These are phyloP conservation scores for Cladorrhinum samala DNA, from an alignment of 495 filamentous ascomycete genomes.

Conservation along the genomic window DNA sequence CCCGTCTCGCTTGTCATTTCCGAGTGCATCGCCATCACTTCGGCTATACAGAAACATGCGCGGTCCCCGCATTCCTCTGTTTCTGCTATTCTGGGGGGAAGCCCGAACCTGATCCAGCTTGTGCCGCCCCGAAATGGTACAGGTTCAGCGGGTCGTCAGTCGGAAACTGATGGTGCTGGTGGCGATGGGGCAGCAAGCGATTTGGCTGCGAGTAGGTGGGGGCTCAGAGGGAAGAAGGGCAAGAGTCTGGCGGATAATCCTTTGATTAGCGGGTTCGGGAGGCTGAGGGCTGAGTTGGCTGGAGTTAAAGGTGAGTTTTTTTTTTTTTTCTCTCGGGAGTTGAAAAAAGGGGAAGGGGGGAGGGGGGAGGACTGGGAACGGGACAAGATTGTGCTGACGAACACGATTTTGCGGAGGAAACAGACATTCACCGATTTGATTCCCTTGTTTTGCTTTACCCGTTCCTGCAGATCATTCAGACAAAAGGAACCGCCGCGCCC, in stretches of 20 bases:
- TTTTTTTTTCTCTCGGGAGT: too few relatives aligned
- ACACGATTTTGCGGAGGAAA: not conserved
- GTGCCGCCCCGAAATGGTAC: conserved; percentile 25
- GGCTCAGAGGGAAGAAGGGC: conserved; percentile 89
- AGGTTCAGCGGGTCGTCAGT: conserved; percentile 16
- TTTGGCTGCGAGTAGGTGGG: conserved; percentile 62
- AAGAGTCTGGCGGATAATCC: conserved; percentile 99
- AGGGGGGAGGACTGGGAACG: too few relatives aligned
- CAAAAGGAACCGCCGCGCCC: conserved; percentile 90
- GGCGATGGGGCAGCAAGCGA: conserved; percentile 32
- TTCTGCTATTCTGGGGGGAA: conserved; percentile 86
- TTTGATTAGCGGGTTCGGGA: conserved; percentile 89
- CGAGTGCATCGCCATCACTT: conserved; percentile 98
- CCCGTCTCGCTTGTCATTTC: conserved; percentile 93
- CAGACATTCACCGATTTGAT: conserved; percentile 85
- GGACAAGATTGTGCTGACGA: not conserved
- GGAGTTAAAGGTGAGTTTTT: too few relatives aligned
- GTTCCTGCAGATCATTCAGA: conserved; percentile 94
- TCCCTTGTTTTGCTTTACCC: conserved; percentile 85
- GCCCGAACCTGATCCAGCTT: conserved; percentile 48
- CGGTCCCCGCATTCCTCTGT: conserved; percentile 96
- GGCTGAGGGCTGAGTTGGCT: conserved; percentile 80
- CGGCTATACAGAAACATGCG: conserved; percentile 95
- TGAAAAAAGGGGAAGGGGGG: too few relatives aligned
- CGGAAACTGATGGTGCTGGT: conserved; percentile 16